These are phyloP conservation scores for Corynascus novoguineensis DNA, from an alignment of 495 filamentous ascomycete genomes.

Conservation along the genomic window DNA sequence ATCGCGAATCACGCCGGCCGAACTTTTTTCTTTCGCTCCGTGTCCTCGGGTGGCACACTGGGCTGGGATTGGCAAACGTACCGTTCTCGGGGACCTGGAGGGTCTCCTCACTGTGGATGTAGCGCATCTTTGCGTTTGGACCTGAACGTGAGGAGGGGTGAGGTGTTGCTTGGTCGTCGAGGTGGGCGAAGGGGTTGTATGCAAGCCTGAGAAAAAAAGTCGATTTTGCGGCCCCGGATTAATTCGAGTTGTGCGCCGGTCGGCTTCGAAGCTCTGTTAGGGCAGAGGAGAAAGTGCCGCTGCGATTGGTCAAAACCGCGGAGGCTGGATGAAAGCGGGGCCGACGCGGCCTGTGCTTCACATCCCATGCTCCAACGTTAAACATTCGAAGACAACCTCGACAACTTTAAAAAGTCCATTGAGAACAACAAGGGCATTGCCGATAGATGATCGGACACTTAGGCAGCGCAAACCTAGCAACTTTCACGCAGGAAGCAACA, in stretches of 20 bases:
- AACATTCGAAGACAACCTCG: neutral
- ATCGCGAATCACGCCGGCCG: constrained; percentile 13
- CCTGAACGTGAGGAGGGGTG: constrained; percentile 31
- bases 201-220: constrained; percentile 30
- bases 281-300: constrained; percentile 22
- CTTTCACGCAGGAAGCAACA: too few relatives aligned
- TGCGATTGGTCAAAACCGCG: constrained; percentile 24
- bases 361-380: neutral
- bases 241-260: constrained; percentile 36
- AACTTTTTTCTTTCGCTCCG: constrained; percentile 8
- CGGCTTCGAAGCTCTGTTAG: constrained; percentile 25
- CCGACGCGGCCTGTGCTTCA: constrained; percentile 20
- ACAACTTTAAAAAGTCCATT: neutral
- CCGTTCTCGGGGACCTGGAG: constrained; percentile 92
- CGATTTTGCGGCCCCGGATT: constrained; percentile 37
- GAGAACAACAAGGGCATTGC: too few relatives aligned
- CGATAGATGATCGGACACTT: too few relatives aligned
- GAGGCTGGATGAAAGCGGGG: constrained; percentile 18
- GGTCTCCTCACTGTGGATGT: constrained; percentile 95
- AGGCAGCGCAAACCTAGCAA: too few relatives aligned
- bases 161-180: constrained; percentile 35
- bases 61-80: constrained; percentile 51
- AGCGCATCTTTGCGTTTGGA: constrained; percentile 73
- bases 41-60: neutral
- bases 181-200: constrained; percentile 30